Evolutionary conservation across 2,329 filamentous ascomycete genomes (phyloP).

Genomic region (Endoconidiophora polonica): DNA sequence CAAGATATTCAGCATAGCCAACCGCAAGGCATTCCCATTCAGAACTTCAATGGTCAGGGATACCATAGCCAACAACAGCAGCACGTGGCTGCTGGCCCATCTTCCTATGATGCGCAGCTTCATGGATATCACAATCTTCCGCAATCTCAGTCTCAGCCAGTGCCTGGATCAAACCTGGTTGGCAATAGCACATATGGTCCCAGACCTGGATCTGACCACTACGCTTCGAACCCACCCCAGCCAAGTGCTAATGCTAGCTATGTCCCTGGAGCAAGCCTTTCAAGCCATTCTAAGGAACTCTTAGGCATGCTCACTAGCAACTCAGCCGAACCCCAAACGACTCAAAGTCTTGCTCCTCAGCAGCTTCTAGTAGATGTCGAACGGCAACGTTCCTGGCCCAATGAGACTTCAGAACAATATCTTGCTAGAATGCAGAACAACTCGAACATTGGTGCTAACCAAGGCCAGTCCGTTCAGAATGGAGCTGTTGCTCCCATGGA

Average conservation of each 20-base stretch:
- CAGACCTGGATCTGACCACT: slow-evolving; percentile 10
- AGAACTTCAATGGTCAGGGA: not conserved
- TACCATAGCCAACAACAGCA: not conserved
- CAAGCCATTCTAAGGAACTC: slow-evolving; percentile 22
- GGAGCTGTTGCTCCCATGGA: slow-evolving; percentile 2
- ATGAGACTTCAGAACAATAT: slow-evolving; percentile 7
- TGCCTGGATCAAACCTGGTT: not conserved
- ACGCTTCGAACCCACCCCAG: slow-evolving; percentile 2
- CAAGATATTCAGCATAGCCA: slow-evolving; percentile 6
- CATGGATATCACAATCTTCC: slow-evolving; percentile 5
- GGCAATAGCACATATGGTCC: slow-evolving; percentile 1
- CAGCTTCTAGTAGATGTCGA: not conserved
- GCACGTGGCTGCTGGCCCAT: not conserved
- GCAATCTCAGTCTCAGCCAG: slow-evolving; percentile 10
- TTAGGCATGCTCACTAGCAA: slow-evolving; percentile 25
- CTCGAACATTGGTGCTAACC: not conserved
- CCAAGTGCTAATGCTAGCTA: not conserved
- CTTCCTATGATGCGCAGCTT: slow-evolving; percentile 1
- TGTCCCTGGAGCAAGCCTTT: slow-evolving; percentile 15
- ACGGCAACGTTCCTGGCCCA: slow-evolving; percentile 8
- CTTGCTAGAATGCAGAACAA: slow-evolving; percentile 5
- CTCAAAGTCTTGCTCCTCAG: not conserved
- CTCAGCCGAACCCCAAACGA: slow-evolving; percentile 1
- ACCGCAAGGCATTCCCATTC: not conserved
- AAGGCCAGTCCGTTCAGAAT: not conserved